Evolutionary conservation across 305 asterid species (phyloP).

Genomic region (Stenogyne calaminthoides): DNA sequence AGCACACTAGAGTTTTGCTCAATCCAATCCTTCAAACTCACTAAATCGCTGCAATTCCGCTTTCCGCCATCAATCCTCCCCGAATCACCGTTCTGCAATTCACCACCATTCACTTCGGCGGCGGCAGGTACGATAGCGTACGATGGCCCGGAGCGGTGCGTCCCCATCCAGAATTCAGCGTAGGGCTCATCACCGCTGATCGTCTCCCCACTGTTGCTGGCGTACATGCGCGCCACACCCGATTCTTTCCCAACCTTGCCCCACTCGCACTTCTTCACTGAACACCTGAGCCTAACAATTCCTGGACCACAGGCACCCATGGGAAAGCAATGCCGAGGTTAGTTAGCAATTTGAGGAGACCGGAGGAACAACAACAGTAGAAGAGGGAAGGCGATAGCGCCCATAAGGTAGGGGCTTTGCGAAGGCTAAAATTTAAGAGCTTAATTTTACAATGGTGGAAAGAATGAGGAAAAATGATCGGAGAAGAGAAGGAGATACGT

Average conservation of each 20-base stretch:
- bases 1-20: conserved; percentile 55
- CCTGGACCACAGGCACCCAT: conserved; percentile 51
- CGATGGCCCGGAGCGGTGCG: conserved; percentile 72
- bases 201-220: conserved; percentile 43
- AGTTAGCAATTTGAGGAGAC: conserved; percentile 23
- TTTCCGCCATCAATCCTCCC: conserved; percentile 24
- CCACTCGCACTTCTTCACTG: conserved; percentile 72
- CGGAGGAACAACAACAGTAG: conserved; percentile 27
- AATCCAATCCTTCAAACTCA: conserved; percentile 69
- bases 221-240: conserved; percentile 60
- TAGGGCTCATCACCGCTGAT: conserved; percentile 50
- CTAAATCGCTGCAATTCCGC: conserved; percentile 17
- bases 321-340: conserved; percentile 35
- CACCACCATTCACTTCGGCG: conserved; percentile 29
- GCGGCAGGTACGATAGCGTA: conserved; percentile 35
- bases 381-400: conserved; percentile 27
- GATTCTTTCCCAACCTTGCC: conserved; percentile 65
- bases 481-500: conserved; percentile 9
- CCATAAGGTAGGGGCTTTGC: conserved; percentile 34
- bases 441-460: background rate
- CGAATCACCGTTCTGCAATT: conserved; percentile 31
- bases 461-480: background rate
- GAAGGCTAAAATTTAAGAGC: conserved; percentile 30
- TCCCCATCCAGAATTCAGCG: conserved; percentile 92
- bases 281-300: conserved; percentile 51